Conservation (phyloP, 305 asterid genomes). For the Lippia alba region DNA sequence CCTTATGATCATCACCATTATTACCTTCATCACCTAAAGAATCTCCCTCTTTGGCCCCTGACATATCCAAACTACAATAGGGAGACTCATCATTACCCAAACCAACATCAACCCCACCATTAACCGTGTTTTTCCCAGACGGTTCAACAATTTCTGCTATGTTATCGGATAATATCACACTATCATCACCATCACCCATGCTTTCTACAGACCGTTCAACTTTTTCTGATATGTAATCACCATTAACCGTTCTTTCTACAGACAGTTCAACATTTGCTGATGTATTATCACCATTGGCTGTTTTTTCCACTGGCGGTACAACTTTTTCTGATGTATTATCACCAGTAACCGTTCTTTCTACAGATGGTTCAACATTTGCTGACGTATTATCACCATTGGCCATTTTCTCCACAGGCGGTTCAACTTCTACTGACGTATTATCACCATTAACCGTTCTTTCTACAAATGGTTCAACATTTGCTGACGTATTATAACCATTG, state of each 20-base stretch:
- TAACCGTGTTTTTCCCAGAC: conserved; percentile 14
- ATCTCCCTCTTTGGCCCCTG: conserved; percentile 51
- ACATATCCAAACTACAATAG: conserved; percentile 58
- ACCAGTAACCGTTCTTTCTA: conserved; percentile 47
- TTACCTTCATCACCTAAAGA: conserved; percentile 55
- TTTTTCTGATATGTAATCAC: conserved; percentile 34
- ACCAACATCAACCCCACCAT: conserved; percentile 49
- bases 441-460: conserved; percentile 48
- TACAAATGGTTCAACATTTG: conserved; percentile 44
- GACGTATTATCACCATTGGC: conserved; percentile 1
- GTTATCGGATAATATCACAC: conserved; percentile 44
- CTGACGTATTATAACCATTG: conserved; percentile 1
- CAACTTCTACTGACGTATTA: conserved; percentile 16
- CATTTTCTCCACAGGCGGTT: too few relatives aligned
- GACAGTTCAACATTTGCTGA: conserved; percentile 41
- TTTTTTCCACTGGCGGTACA: too few relatives aligned
- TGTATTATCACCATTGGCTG: conserved; percentile 1
- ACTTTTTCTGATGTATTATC: conserved; percentile 29
- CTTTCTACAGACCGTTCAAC: conserved; percentile 28
- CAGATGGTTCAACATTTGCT: conserved; percentile 42
- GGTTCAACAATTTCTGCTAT: background rate
- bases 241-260: conserved; percentile 46
- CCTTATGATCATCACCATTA: conserved; percentile 62
- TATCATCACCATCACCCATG: conserved; percentile 21
- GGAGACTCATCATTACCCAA: conserved; percentile 81